Evolutionary conservation across 2,329 filamentous ascomycete genomes (phyloP), one percentile per base, ranked within the genome.

Genomic region (Capronia americana): DNA sequence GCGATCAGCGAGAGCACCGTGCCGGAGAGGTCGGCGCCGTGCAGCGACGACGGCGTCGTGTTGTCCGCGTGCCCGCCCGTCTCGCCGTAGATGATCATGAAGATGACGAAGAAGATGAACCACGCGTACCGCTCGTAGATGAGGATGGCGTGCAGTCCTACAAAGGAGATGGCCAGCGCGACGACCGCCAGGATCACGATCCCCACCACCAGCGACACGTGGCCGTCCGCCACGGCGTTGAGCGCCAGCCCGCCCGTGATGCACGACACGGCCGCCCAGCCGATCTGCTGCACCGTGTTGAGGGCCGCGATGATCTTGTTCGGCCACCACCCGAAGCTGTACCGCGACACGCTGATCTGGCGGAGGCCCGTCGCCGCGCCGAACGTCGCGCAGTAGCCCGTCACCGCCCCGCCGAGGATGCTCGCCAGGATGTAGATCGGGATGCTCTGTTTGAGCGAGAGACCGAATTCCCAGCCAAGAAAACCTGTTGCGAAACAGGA

Each of bases 51-150:
- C 2, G 76, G 76, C 5, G 77, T 76, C 17, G 72, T 71, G 63
- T 78, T 75, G 70, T 83, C 79, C 5, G 80, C 81, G 46, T 78
- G 79, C 30, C 72, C 71, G 24, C 78, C 82, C 2, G 79, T 78
- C 73, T 83, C 79, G 53, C 80, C 81, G 63, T 82, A 82, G 71
- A 85, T 80, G 71, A 85, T 78, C 69, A 84, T 72, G 72, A 85
- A 84, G 59, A 75, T 68, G 23, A 76, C 65, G 64, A 76, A 76
- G 60, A 73, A 73, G 48, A 75, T 66, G 30, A 74, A 67, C 75
- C 75, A 76, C 4, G 74, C 74, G 57, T 75, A 76, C 28, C 74
- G 72, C 63, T 76, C 75, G 51, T 75, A 75, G 34, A 72, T 50
- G 38, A 75, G 68, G 32, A 76, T 74, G 14, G 69, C 71, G 30